A percentile compares a stretch with the other conserved stretches of the same genome.
Conservation (phyloP, 2,329 filamentous ascomycete genomes). For the Aspergillus terreus region DNA sequence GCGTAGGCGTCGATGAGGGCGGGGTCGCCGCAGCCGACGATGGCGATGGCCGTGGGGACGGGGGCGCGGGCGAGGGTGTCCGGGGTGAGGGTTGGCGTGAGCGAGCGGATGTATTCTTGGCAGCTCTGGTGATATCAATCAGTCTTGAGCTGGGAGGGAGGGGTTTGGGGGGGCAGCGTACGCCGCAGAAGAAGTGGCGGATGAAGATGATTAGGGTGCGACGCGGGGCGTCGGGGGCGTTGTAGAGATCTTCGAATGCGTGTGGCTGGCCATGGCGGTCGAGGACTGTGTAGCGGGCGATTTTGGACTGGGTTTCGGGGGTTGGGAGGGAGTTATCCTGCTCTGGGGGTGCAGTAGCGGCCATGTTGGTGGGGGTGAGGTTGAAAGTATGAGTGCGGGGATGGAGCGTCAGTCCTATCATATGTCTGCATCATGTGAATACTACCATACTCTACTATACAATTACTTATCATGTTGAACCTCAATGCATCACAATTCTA, state of each 20-base stretch:
- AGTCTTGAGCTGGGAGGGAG: not conserved
- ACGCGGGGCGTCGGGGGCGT: conserved; percentile 31
- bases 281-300: conserved; percentile 43
- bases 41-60: conserved; percentile 57
- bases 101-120: conserved; percentile 66
- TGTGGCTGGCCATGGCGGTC: conserved; percentile 59
- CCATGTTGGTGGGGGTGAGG: too few species aligned
- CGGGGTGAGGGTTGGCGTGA: conserved; percentile 56
- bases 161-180: conserved; percentile 42
- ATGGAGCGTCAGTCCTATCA: too few species aligned
- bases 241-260: conserved; percentile 61
- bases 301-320: not conserved
- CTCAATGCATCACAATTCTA: too few species aligned
- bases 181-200: conserved; percentile 76
- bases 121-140: conserved; percentile 55
- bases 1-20: conserved; percentile 65
- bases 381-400: too few species aligned
- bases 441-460: too few species aligned
- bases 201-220: conserved; percentile 70
- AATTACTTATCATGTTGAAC: too few species aligned
- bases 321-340: too few species aligned
- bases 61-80: conserved; percentile 44
- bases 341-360: too few species aligned
- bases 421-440: too few species aligned
- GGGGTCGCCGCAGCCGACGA: conserved; percentile 70